Evolutionary conservation across 768 basidiomycete species (phyloP).

Genomic region (Lanmaoa pseudosensibilis): DNA sequence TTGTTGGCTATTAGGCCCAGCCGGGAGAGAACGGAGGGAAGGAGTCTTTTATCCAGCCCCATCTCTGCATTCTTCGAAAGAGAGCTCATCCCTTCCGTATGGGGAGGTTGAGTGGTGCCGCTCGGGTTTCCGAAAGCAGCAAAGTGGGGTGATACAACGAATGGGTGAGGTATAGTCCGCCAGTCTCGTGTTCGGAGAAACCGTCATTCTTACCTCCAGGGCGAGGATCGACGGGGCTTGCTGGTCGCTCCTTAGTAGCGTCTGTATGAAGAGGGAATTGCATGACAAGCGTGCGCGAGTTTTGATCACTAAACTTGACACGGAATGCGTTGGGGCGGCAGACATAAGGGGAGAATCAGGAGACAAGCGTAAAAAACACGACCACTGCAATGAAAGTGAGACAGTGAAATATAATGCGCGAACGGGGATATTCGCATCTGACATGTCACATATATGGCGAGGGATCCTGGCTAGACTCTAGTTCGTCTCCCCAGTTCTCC

Average conservation of each 20-base stretch:
- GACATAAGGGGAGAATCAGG: no score
- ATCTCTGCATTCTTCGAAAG: background rate
- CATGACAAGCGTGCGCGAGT: constrained; percentile 39
- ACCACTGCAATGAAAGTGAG: background rate
- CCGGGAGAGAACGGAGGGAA: constrained; percentile 28
- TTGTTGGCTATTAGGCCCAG: constrained; percentile 3
- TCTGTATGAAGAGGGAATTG: constrained; percentile 12
- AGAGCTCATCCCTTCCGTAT: background rate
- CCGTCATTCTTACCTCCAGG: constrained; percentile 1
- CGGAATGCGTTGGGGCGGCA: constrained; percentile 10
- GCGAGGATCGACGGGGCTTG: background rate
- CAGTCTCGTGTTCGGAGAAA: background rate
- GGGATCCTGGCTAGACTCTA: no score
- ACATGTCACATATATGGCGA: no score
- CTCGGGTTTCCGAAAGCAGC: background rate
- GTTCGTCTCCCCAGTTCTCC: no score
- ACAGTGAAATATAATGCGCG: background rate
- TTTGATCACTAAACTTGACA: constrained; percentile 34
- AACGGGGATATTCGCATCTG: no score
- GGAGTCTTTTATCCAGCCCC: constrained; percentile 4
- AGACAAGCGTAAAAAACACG: background rate
- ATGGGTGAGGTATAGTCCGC: background rate
- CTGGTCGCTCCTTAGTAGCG: background rate
- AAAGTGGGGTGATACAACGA: background rate
- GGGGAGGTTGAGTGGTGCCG: background rate